These are phyloP conservation scores for Endocladia muricata DNA, from an alignment of 31 red algal genomes.

Conservation along the genomic window DNA sequence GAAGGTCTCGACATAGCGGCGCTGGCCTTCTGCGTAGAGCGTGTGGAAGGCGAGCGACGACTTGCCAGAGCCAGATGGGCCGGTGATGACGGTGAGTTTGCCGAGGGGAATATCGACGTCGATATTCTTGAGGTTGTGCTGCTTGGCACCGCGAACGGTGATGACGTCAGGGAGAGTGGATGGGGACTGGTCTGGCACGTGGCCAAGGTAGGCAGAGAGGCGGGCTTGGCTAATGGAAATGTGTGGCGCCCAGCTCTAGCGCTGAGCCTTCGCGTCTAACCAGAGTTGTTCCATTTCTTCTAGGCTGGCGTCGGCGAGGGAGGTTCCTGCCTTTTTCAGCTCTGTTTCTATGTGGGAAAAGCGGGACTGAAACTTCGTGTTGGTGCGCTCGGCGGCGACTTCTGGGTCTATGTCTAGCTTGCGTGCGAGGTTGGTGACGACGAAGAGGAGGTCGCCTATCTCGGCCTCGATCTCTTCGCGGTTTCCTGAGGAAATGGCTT, in stretches of 20 bases:
- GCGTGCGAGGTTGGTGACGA: slow-evolving; percentile 6
- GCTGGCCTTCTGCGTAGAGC: slow-evolving; percentile 25
- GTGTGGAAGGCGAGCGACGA: slow-evolving; percentile 24
- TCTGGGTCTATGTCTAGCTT: slow-evolving; percentile 25
- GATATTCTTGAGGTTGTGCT: slow-evolving; percentile 38
- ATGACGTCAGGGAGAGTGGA: too few species aligned
- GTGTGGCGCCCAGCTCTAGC: too few species aligned
- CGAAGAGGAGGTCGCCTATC: slow-evolving; percentile 25
- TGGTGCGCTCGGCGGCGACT: not conserved
- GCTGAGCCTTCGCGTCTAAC: slow-evolving; percentile 2
- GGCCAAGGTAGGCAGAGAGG: too few species aligned
- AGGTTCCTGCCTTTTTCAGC: not conserved
- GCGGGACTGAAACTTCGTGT: slow-evolving; percentile 5
- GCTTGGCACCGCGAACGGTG: not conserved
- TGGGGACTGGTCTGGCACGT: too few species aligned
- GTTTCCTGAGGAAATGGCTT: not conserved
- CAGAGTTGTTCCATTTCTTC: slow-evolving; percentile 16
- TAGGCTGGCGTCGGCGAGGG: not conserved
- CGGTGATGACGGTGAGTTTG: slow-evolving; percentile 38
- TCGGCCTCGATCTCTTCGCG: not conserved
- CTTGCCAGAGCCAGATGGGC: slow-evolving; percentile 29
- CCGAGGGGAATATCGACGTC: slow-evolving; percentile 13
- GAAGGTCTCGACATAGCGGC: slow-evolving; percentile 24
- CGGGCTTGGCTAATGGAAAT: too few species aligned
- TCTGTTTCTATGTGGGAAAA: slow-evolving; percentile 13